These are phyloP conservation scores for Letharia columbiana DNA, from an alignment of 495 filamentous ascomycete species.

Conservation along the genomic window DNA sequence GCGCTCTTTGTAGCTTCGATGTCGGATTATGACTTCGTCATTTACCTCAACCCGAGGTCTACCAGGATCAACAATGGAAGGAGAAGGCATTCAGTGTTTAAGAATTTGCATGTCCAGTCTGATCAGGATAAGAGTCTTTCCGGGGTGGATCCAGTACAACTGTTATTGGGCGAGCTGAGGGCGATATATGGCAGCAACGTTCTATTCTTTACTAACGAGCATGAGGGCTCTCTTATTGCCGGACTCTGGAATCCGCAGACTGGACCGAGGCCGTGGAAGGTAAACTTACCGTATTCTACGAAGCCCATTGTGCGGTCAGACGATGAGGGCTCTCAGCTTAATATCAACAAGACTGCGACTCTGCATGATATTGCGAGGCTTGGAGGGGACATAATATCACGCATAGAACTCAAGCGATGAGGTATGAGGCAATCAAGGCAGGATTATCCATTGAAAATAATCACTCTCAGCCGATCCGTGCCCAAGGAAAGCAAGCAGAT, in stretches of 20 bases:
- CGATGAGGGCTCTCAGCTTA: constrained; percentile 34
- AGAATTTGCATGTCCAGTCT: constrained; percentile 51
- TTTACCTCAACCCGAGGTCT: constrained; percentile 55
- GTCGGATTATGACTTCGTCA: constrained; percentile 74
- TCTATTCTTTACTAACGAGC: constrained; percentile 63
- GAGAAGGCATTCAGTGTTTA: constrained; percentile 42
- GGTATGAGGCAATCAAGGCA: background rate
- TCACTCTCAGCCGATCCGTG: background rate
- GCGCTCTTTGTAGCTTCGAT: constrained; percentile 61
- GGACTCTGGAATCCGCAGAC: constrained; percentile 75
- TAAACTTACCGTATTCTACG: constrained; percentile 62
- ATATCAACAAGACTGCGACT: constrained; percentile 64
- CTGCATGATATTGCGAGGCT: constrained; percentile 65
- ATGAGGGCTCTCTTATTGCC: constrained; percentile 51
- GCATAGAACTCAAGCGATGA: constrained; percentile 31
- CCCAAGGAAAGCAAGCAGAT: background rate
- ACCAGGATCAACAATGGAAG: constrained; percentile 24
- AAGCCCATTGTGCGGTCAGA: constrained; percentile 36
- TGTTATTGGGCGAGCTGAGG: constrained; percentile 53
- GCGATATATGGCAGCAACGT: constrained; percentile 52
- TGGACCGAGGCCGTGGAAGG: constrained; percentile 48
- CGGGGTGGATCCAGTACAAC: constrained; percentile 41
- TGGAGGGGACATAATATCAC: constrained; percentile 38
- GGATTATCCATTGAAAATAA: background rate
- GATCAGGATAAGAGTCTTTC: constrained; percentile 31